These are phyloP conservation scores for Pharus latifolius DNA, from an alignment of 176 grass and related monocot genomes.

Conservation along the genomic window DNA sequence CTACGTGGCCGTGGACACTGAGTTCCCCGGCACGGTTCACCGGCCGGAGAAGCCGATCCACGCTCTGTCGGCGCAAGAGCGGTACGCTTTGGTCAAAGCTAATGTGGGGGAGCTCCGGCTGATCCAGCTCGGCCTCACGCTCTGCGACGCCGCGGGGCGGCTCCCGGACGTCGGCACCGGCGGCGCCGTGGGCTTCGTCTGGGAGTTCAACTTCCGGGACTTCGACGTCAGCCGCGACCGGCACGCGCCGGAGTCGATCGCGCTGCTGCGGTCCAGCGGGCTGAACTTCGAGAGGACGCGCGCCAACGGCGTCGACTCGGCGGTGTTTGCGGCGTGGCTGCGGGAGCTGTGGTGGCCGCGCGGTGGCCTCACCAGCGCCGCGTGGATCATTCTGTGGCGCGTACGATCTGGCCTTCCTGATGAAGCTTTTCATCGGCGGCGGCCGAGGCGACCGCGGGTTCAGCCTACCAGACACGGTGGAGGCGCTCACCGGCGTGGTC, in stretches of 20 bases:
- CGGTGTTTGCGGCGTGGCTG: neutral
- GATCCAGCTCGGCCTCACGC: slow-evolving; percentile 24
- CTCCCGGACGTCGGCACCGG: neutral
- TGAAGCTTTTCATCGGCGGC: slow-evolving; percentile 20
- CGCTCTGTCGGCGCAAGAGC: neutral
- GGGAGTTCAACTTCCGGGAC: slow-evolving; percentile 41
- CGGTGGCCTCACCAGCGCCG: neutral
- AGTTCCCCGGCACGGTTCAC: slow-evolving; percentile 30
- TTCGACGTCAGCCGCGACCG: slow-evolving; percentile 5
- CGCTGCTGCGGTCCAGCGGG: neutral
- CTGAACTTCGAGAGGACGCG: slow-evolving; percentile 10
- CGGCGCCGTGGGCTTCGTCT: neutral
- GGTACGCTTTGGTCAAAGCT: neutral
- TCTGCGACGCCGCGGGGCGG: neutral
- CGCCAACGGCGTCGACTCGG: neutral
- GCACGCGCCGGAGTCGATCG: slow-evolving; percentile 15
- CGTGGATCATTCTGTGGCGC: slow-evolving; percentile 18
- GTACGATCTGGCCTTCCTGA: slow-evolving; percentile 28
- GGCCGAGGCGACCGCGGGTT: neutral
- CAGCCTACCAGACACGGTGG: neutral
- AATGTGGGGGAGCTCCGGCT: slow-evolving; percentile 21
- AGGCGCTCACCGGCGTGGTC: neutral
- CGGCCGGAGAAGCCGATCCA: neutral
- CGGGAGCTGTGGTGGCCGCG: slow-evolving; percentile 6
- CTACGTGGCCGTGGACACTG: slow-evolving; percentile 22